Conservation (phyloP, 495 filamentous ascomycete genomes). For the Penicillium roqueforti region DNA sequence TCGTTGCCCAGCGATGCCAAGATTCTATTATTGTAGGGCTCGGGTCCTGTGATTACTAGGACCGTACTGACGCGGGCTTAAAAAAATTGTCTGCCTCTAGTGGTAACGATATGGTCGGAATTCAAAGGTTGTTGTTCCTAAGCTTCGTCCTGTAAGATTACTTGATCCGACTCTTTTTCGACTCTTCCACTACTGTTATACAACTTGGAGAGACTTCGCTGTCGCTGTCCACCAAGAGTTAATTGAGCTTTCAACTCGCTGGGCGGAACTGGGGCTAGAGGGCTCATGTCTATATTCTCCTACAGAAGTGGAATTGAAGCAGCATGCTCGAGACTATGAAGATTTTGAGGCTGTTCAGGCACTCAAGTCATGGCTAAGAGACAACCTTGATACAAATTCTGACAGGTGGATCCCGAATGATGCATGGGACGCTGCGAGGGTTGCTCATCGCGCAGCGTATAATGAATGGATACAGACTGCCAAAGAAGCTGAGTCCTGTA, state of each 20-base stretch:
- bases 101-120: too few relatives aligned
- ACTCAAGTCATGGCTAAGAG: slow-evolving; percentile 28
- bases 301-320: slow-evolving; percentile 26
- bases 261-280: slow-evolving; percentile 34
- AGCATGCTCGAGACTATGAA: slow-evolving; percentile 33
- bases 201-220: slow-evolving; percentile 40
- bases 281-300: slow-evolving; percentile 35
- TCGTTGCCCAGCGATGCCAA: too few relatives aligned
- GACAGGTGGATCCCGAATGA: slow-evolving; percentile 34
- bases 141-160: slow-evolving; percentile 29
- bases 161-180: slow-evolving; percentile 37
- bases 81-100: too few relatives aligned
- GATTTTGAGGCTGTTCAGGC: slow-evolving; percentile 33
- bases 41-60: too few relatives aligned
- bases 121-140: too few relatives aligned
- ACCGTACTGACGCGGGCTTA: too few relatives aligned
- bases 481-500: slow-evolving; percentile 22
- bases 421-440: slow-evolving; percentile 28
- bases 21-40: too few relatives aligned
- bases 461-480: slow-evolving; percentile 32
- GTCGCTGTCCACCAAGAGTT: slow-evolving; percentile 33
- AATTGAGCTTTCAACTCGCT: too few relatives aligned
- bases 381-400: slow-evolving; percentile 15
- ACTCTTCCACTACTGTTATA: slow-evolving; percentile 39
- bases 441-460: slow-evolving; percentile 32